Conservation (phyloP, 306 rosid genomes). For the Psophocarpus tetragonolobus region DNA sequence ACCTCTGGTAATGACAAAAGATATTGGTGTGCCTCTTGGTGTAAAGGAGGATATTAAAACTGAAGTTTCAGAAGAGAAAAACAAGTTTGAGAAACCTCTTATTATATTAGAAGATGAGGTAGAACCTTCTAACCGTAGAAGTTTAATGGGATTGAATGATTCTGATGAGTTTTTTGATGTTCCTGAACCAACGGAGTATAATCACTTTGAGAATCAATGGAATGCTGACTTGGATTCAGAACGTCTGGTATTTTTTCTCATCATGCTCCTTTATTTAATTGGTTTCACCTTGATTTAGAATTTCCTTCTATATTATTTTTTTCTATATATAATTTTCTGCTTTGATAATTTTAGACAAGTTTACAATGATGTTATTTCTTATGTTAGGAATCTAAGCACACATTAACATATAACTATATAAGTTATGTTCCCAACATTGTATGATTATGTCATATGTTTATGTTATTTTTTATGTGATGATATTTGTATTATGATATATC, state of each 20-base stretch:
- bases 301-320: background rate
- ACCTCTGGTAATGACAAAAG: slow-evolving; percentile 38
- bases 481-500: background rate
- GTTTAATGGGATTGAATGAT: slow-evolving; percentile 72
- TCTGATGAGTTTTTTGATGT: slow-evolving; percentile 92
- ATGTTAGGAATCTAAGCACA: background rate
- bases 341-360: background rate
- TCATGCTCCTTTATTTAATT: background rate
- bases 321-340: background rate
- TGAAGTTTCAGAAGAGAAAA: slow-evolving; percentile 38
- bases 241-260: slow-evolving; percentile 46
- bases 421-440: background rate
- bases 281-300: background rate
- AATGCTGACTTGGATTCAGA: slow-evolving; percentile 46
- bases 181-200: slow-evolving; percentile 65
- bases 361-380: background rate
- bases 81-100: slow-evolving; percentile 40
- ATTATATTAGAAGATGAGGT: slow-evolving; percentile 42
- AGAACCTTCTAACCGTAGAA: slow-evolving; percentile 47
- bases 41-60: slow-evolving; percentile 47
- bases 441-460: background rate
- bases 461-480: background rate
- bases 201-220: slow-evolving; percentile 62
- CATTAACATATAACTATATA: background rate
- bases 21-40: slow-evolving; percentile 40